phyloP scores from a whole-genome alignment of 106 monocot genomes.

The Platanthera guangdongensis region DNA sequence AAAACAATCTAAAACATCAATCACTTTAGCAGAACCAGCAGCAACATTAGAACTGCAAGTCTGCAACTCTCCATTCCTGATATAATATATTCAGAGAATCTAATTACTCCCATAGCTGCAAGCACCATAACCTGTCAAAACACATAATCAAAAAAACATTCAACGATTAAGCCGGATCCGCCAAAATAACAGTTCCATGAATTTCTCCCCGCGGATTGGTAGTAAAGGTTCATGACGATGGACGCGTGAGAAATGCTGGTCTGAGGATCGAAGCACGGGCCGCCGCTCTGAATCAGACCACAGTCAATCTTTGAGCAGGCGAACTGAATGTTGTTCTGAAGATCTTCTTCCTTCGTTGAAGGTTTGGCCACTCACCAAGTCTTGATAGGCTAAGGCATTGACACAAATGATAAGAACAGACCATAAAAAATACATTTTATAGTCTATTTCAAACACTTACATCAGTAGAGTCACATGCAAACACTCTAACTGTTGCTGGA shows the following conservation, averaged over 20 bases:
- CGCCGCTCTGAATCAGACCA: too few species aligned
- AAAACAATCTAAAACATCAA: too few species aligned
- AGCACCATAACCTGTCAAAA: conserved; percentile 2
- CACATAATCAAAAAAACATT: not conserved
- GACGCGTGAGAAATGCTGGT: conserved; percentile 27
- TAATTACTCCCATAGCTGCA: conserved; percentile 1
- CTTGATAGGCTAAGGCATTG: not conserved
- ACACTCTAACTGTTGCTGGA: not conserved
- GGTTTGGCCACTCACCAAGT: conserved; percentile 39
- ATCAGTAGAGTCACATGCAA: not conserved
- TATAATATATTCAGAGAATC: not conserved
- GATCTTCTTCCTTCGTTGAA: conserved; percentile 11
- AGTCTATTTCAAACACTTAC: too few species aligned
- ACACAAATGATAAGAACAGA: too few species aligned
- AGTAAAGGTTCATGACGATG: conserved; percentile 30
- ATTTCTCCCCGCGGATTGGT: conserved; percentile 25
- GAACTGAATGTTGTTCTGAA: too few species aligned
- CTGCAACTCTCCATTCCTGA: not conserved
- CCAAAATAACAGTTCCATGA: conserved; percentile 27
- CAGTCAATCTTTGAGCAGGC: too few species aligned
- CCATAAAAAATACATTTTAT: too few species aligned
- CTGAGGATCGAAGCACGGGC: too few species aligned
- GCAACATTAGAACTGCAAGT: too few species aligned
- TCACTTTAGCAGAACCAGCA: too few species aligned
- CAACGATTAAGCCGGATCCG: conserved; percentile 14